phyloP scores from a whole-genome alignment of 371 early-diverging fungal species.

The Mucor saturninus region DNA sequence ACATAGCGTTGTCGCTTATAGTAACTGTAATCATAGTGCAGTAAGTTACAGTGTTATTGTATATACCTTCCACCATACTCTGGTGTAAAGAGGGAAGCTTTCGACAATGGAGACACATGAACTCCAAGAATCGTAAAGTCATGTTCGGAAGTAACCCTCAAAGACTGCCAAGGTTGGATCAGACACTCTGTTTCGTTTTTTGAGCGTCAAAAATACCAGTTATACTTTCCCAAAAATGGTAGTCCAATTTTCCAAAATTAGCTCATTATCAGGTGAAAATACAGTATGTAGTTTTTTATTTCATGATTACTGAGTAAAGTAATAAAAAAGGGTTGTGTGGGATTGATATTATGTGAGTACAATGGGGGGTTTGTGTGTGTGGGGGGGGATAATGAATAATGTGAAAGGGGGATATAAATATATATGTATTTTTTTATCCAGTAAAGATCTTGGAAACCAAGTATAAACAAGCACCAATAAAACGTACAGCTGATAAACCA shows the following conservation, averaged over 20 bases:
- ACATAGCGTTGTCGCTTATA: too few species aligned
- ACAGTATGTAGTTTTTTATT: neutral
- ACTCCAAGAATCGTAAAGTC: constrained; percentile 12
- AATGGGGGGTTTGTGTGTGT: neutral
- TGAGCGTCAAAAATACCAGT: neutral
- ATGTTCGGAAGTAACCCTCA: constrained; percentile 10
- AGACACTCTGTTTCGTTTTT: neutral
- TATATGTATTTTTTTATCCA: constrained; percentile 26
- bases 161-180: constrained; percentile 10
- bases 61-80: too few species aligned
- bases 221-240: neutral
- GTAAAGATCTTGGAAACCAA: constrained; percentile 63
- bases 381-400: neutral
- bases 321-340: too few species aligned
- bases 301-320: too few species aligned
- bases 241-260: neutral
- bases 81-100: constrained; percentile 7
- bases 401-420: neutral
- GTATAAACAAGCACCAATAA: constrained; percentile 79
- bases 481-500: constrained; percentile 79
- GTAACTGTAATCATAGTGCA: too few species aligned
- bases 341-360: neutral
- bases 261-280: neutral
- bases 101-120: constrained; percentile 12
- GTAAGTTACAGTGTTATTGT: too few species aligned